Percentiles rank a stretch among this genome's conserved stretches.
phyloP scores from a whole-genome alignment of 192 early-diverging fungal species.

The Chytriomyces sp. region DNA sequence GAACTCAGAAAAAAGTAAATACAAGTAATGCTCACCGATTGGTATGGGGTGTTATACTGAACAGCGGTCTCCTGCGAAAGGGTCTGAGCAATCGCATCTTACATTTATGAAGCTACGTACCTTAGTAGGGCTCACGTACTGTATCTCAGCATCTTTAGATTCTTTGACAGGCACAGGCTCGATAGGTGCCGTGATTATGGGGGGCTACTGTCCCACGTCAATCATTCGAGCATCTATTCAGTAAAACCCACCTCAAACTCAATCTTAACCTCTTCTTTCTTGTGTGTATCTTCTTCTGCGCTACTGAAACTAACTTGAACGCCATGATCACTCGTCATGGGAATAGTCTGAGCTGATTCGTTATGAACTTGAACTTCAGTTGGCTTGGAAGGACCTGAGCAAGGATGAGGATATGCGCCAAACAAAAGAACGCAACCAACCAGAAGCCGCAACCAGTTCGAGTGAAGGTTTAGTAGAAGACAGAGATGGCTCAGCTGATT shows the following conservation, averaged over 20 bases:
- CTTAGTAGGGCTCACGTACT: conserved; percentile 22
- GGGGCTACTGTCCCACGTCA: too few species aligned
- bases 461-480: too few species aligned
- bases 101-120: neutral
- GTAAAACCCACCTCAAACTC: neutral
- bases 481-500: too few species aligned
- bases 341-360: conserved; percentile 25
- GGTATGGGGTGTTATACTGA: conserved; percentile 26
- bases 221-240: too few species aligned
- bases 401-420: neutral
- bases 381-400: neutral
- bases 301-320: conserved; percentile 21
- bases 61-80: conserved; percentile 4
- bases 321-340: conserved; percentile 14
- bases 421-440: too few species aligned
- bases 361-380: neutral
- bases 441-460: too few species aligned
- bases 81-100: neutral
- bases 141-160: conserved; percentile 1
- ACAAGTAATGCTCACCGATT: conserved; percentile 17
- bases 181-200: neutral
- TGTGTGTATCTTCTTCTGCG: neutral
- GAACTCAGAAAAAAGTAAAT: neutral
- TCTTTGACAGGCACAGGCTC: neutral
- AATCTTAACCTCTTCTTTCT: neutral